phyloP scores from a whole-genome alignment of 2,329 filamentous ascomycete species.

The Rhinocladiella similis region DNA sequence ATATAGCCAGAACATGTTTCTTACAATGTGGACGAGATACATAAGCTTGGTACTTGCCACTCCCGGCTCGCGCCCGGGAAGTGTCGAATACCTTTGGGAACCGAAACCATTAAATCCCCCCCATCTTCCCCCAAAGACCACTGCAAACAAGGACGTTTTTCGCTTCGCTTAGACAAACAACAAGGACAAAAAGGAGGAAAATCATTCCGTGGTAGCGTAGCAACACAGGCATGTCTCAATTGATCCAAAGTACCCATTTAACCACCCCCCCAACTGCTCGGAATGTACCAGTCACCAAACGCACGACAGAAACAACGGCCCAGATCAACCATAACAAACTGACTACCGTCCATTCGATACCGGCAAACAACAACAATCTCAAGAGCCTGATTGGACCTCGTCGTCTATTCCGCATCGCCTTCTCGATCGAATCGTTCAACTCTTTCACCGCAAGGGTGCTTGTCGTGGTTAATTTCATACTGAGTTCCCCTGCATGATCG shows the following conservation, averaged over 20 bases:
- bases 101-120: too few relatives aligned
- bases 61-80: too few relatives aligned
- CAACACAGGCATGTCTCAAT: neutral
- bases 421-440: constrained; percentile 72
- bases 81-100: too few relatives aligned
- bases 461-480: constrained; percentile 71
- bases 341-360: constrained; percentile 84
- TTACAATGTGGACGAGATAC: too few relatives aligned
- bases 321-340: constrained; percentile 94
- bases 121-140: too few relatives aligned
- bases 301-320: constrained; percentile 78
- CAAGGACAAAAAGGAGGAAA: too few relatives aligned
- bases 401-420: constrained; percentile 68
- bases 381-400: constrained; percentile 69
- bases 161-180: too few relatives aligned
- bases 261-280: constrained; percentile 60
- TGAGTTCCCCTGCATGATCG: constrained; percentile 78
- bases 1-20: too few relatives aligned
- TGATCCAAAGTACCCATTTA: constrained; percentile 82
- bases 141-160: too few relatives aligned
- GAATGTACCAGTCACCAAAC: constrained; percentile 64
- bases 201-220: too few relatives aligned
- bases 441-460: constrained; percentile 79
- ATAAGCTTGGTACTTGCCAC: too few relatives aligned
- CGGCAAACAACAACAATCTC: constrained; percentile 72